Conservation (phyloP, 768 basidiomycete genomes). For the Chiua virens region DNA sequence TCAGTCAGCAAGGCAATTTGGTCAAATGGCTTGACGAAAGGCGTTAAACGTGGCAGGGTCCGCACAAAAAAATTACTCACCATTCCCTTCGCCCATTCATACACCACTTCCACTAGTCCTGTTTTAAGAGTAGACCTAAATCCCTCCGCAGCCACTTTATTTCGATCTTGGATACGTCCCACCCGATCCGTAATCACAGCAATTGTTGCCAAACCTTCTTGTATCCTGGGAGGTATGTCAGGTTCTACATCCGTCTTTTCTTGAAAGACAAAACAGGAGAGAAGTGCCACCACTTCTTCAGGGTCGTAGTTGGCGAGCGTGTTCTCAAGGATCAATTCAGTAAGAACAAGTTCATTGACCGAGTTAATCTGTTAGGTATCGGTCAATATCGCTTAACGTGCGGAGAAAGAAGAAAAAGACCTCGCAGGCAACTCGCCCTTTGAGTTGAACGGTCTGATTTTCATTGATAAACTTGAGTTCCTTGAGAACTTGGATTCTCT, state of each 20-base stretch:
- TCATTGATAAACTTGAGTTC: slow-evolving; percentile 94
- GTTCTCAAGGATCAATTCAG: slow-evolving; percentile 96
- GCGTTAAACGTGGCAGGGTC: neutral
- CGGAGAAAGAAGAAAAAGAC: slow-evolving; percentile 39
- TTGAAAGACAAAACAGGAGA: slow-evolving; percentile 97
- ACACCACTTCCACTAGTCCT: slow-evolving; percentile 93
- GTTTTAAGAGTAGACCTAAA: slow-evolving; percentile 82
- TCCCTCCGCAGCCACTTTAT: slow-evolving; percentile 78
- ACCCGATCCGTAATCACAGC: slow-evolving; percentile 76
- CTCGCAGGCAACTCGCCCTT: slow-evolving; percentile 98
- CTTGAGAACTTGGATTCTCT: slow-evolving; percentile 86
- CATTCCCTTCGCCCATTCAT: slow-evolving; percentile 99
- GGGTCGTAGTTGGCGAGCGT: slow-evolving; percentile 88
- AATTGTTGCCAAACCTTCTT: slow-evolving; percentile 79
- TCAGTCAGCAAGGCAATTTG: slow-evolving; percentile 93
- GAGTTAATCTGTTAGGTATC: slow-evolving; percentile 80
- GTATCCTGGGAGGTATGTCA: slow-evolving; percentile 71
- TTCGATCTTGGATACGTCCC: slow-evolving; percentile 71
- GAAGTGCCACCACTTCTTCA: slow-evolving; percentile 92
- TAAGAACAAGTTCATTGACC: slow-evolving; percentile 93
- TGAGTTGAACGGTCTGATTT: slow-evolving; percentile 91
- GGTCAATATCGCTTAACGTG: neutral
- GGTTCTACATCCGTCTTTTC: slow-evolving; percentile 96
- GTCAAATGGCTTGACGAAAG: slow-evolving; percentile 75
- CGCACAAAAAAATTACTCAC: slow-evolving; percentile 43